Conservation (phyloP, 1,284 basidiomycete species). For the Chiua sp. region DNA sequence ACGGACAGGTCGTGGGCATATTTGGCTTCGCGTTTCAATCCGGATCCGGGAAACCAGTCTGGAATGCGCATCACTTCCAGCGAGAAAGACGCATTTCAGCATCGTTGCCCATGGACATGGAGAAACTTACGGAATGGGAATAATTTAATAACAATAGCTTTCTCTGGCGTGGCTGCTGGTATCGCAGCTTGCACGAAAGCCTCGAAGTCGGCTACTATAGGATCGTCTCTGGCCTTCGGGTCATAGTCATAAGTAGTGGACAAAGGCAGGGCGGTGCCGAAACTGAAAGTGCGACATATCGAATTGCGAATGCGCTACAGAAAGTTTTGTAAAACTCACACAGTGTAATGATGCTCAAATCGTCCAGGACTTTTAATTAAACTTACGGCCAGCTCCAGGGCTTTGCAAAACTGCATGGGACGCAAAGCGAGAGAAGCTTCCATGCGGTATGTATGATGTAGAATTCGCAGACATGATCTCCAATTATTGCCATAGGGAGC, state of each 20-base stretch:
- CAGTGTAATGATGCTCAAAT: conserved; percentile 6
- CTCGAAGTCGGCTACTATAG: conserved; percentile 1
- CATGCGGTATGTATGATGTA: conserved; percentile 12
- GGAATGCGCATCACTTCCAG: conserved; percentile 19
- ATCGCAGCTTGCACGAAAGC: background rate
- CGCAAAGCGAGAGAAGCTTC: too few species aligned
- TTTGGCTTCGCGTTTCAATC: conserved; percentile 13
- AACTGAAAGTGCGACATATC: background rate
- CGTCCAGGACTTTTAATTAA: conserved; percentile 10
- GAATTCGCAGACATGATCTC: conserved; percentile 14
- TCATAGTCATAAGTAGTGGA: conserved; percentile 23
- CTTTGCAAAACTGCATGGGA: too few species aligned
- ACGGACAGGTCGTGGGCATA: background rate
- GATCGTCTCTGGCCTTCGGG: conserved; percentile 10
- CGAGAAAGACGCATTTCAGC: background rate
- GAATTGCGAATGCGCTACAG: too few species aligned
- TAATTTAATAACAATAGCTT: conserved; percentile 7
- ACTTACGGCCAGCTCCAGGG: conserved; percentile 5
- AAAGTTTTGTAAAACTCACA: background rate
- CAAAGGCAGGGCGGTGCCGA: conserved; percentile 3
- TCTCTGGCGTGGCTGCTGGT: conserved; percentile 6
- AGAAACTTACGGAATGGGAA: conserved; percentile 25
- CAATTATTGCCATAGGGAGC: conserved; percentile 15
- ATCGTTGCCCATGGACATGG: background rate
- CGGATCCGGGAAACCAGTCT: conserved; percentile 24